phyloP scores from a whole-genome alignment of 2,329 filamentous ascomycete species.

The Eutypa lata region DNA sequence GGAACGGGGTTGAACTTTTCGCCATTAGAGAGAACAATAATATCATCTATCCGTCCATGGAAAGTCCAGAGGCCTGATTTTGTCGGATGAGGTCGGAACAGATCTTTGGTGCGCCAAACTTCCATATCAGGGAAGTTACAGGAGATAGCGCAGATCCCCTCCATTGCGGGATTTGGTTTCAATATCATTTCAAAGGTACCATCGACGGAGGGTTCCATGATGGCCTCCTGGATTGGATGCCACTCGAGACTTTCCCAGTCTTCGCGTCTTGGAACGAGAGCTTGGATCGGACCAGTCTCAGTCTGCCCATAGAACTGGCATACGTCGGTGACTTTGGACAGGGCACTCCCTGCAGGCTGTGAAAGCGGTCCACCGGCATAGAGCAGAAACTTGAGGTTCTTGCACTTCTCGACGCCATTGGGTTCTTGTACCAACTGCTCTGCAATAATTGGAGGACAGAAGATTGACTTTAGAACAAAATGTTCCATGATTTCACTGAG shows the following conservation, averaged over 20 bases:
- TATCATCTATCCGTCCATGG: constrained; percentile 7
- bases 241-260: constrained; percentile 19
- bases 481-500: constrained; percentile 13
- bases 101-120: constrained; percentile 16
- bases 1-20: constrained; percentile 9
- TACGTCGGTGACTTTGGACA: constrained; percentile 17
- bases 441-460: constrained; percentile 14
- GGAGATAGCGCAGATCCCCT: constrained; percentile 8
- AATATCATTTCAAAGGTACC: constrained; percentile 16
- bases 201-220: constrained; percentile 14
- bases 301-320: constrained; percentile 20
- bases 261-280: constrained; percentile 13
- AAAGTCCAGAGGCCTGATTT: constrained; percentile 7
- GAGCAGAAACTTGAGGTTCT: constrained; percentile 13
- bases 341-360: constrained; percentile 9
- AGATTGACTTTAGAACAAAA: constrained; percentile 10
- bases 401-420: constrained; percentile 13
- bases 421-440: constrained; percentile 11
- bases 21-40: constrained; percentile 9
- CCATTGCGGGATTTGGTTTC: constrained; percentile 9
- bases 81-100: constrained; percentile 44
- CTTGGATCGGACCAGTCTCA: constrained; percentile 14
- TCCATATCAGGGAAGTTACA: constrained; percentile 15
- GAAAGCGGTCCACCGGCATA: constrained; percentile 19
- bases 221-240: constrained; percentile 14